Conservation (phyloP, 179 eudicot genomes). For the Corrigiola litoralis region DNA sequence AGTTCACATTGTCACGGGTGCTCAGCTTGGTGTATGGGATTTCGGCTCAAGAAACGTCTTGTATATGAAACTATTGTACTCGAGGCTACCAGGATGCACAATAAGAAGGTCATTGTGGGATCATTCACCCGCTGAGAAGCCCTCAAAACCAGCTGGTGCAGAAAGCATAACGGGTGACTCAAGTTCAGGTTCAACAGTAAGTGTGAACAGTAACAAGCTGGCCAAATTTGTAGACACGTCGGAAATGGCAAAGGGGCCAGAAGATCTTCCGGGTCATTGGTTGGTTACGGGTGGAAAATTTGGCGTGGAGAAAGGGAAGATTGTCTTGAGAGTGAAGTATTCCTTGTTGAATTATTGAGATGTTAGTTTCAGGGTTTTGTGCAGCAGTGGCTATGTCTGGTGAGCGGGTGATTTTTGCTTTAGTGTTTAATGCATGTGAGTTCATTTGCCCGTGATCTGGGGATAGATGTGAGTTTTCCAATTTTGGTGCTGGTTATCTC, state of each 20-base stretch:
- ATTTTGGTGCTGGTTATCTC: constrained; percentile 22
- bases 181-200: constrained; percentile 39
- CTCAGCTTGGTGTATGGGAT: constrained; percentile 92
- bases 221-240: constrained; percentile 66
- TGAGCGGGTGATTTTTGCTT: constrained; percentile 2
- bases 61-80: constrained; percentile 76
- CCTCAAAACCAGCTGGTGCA: constrained; percentile 3
- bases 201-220: constrained; percentile 42
- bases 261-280: constrained; percentile 86
- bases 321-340: constrained; percentile 72
- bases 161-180: constrained; percentile 39
- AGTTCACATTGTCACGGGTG: constrained; percentile 77
- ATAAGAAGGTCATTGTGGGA: constrained; percentile 82
- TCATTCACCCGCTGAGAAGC: constrained; percentile 48
- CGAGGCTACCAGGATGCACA: constrained; percentile 77
- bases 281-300: constrained; percentile 82
- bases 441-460: neutral
- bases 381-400: constrained; percentile 7
- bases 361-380: constrained; percentile 10
- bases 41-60: constrained; percentile 83
- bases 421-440: constrained; percentile 10
- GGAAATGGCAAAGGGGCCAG: constrained; percentile 75
- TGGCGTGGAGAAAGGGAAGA: constrained; percentile 82
- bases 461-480: constrained; percentile 17
- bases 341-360: constrained; percentile 72